Percentiles rank a stretch among this genome's conserved stretches.
Evolutionary conservation across 176 grass and related monocot genomes (phyloP).

Genomic region (Triticum timopheevii): DNA sequence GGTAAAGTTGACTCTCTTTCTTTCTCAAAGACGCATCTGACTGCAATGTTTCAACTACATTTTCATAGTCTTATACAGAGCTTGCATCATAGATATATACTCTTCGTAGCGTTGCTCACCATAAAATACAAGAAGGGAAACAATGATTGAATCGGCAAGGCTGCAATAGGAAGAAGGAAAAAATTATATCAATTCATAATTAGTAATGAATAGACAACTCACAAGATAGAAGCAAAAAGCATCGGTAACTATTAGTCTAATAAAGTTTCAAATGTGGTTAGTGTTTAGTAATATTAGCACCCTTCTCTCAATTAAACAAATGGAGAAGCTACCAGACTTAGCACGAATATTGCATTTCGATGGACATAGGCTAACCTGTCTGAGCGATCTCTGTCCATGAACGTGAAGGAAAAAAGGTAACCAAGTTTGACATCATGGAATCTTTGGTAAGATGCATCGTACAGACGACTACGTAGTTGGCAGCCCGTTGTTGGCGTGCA

Average conservation of each 20-base stretch:
- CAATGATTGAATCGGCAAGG: slow-evolving; percentile 48
- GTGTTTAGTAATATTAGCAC: neutral
- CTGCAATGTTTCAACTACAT: neutral
- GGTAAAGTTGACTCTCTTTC: neutral
- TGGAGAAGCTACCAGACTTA: neutral
- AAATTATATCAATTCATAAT: neutral
- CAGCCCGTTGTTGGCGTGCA: too few species aligned
- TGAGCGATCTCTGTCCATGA: neutral
- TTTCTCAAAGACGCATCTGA: neutral
- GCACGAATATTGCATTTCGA: neutral
- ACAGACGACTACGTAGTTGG: neutral
- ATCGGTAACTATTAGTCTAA: neutral
- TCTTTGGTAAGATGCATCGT: neutral
- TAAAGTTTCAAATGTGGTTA: neutral
- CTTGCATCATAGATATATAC: neutral
- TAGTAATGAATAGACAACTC: neutral
- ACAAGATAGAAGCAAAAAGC: neutral
- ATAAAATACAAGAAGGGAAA: slow-evolving; percentile 73
- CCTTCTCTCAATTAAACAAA: neutral
- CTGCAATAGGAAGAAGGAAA: slow-evolving; percentile 28
- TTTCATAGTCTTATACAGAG: neutral
- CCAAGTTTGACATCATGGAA: neutral
- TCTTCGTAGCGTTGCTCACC: slow-evolving; percentile 32
- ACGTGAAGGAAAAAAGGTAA: neutral
- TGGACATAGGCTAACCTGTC: neutral